Percentiles rank a stretch among this genome's conserved stretches.
phyloP scores from a whole-genome alignment of 352 stramenopile species.

The Globisporangium iwayamae region DNA sequence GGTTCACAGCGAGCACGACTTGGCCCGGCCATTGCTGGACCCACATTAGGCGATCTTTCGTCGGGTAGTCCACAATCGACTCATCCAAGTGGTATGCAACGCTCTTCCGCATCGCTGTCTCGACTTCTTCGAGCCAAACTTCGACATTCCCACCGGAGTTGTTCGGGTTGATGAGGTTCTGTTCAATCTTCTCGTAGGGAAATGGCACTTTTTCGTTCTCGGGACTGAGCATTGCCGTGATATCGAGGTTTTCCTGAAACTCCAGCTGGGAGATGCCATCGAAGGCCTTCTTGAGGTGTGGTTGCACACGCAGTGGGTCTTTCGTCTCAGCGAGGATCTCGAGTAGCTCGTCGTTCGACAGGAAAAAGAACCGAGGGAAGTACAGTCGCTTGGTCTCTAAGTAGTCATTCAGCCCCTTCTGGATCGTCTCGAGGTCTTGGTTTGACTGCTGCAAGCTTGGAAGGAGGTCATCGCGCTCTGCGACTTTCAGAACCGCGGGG shows the following conservation, averaged over 20 bases:
- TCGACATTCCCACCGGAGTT: conserved; percentile 93
- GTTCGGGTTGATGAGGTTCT: conserved; percentile 92
- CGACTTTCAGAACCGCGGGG: conserved; percentile 73
- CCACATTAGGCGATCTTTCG: conserved; percentile 88
- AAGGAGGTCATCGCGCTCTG: conserved; percentile 73
- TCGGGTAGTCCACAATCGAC: conserved; percentile 84
- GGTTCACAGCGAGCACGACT: conserved; percentile 90
- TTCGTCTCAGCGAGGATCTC: conserved; percentile 92
- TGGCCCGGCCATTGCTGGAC: conserved; percentile 92
- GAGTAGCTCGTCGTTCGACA: conserved; percentile 91
- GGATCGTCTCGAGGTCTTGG: conserved; percentile 90
- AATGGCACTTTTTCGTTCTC: conserved; percentile 90
- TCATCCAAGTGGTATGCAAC: conserved; percentile 77
- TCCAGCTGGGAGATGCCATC: conserved; percentile 91
- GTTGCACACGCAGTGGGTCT: conserved; percentile 92
- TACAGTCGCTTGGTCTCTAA: conserved; percentile 88
- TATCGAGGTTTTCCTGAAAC: conserved; percentile 91
- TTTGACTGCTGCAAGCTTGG: conserved; percentile 88
- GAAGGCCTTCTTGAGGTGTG: conserved; percentile 93
- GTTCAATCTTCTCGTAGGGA: conserved; percentile 80
- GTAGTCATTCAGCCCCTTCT: conserved; percentile 93
- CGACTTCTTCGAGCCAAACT: conserved; percentile 80
- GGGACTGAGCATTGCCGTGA: conserved; percentile 87
- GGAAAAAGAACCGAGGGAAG: conserved; percentile 92
- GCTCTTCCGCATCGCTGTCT: conserved; percentile 86